These are phyloP conservation scores for Talaromyces sp. DNA, from an alignment of 2,329 filamentous ascomycete genomes.

Conservation along the genomic window DNA sequence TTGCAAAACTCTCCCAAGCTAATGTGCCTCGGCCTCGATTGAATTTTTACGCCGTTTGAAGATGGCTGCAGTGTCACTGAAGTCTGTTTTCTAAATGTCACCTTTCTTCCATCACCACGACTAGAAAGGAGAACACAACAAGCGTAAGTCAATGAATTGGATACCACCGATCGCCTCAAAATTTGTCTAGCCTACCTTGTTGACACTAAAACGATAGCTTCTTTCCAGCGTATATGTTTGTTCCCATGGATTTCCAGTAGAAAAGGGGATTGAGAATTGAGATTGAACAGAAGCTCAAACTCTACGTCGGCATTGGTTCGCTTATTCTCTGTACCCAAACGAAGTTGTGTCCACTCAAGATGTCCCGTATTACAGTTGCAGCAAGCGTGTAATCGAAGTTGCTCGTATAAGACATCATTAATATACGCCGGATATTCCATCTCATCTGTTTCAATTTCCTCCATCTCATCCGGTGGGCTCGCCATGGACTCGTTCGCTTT, in stretches of 20 bases:
- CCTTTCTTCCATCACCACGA: neutral
- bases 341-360: neutral
- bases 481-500: neutral
- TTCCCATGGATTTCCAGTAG: neutral
- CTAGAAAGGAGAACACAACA: neutral
- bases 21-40: neutral
- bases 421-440: neutral
- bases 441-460: neutral
- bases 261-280: neutral
- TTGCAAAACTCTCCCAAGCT: constrained; percentile 6
- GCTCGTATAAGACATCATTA: constrained; percentile 3
- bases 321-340: neutral
- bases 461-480: neutral
- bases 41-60: neutral
- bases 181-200: neutral
- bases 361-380: constrained; percentile 4
- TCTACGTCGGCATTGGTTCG: neutral
- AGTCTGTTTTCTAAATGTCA: neutral
- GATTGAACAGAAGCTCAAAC: neutral
- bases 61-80: neutral
- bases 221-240: constrained; percentile 8
- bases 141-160: neutral
- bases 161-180: neutral
- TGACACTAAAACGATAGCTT: neutral
- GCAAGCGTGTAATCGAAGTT: constrained; percentile 6